Base-by-base conservation (phyloP, 2,329 filamentous ascomycete species). In the Trichophyton benhamiae region DNA sequence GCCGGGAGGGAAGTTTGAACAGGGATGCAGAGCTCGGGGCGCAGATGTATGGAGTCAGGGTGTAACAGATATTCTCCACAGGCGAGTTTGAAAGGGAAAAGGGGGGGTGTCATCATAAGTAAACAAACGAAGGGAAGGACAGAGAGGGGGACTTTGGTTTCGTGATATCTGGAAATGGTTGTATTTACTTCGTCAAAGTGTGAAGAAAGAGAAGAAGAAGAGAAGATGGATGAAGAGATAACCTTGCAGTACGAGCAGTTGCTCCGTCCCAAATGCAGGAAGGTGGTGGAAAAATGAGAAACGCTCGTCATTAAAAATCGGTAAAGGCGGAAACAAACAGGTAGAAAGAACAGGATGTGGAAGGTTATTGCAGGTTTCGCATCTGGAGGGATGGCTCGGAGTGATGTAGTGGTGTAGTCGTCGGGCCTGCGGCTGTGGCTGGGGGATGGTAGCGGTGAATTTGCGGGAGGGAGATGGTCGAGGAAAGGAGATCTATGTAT, bases 251-350 rank as follows among this genome's bases (percentile, higher is more conserved):
- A 58, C n/a, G 41, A 58, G 55, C 55, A 58, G 55, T 58, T 42
- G 55, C 55, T 42, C 55, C 55, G 36, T 58, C 55, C 41, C 41
- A 58, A 38, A 58, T 58, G 55, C 55, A 44, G 55, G 55, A 58
- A 38, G 33, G 33, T 38, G 33, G 33, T 38, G 33, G 55, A n/a
- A 22, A 42, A 58, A 58, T 44, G 55, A 58, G 41, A n/a, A 58
- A 58, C 55, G 55, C 55, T 44, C 55, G 36, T 58, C 55, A 44
- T 58, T 58, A 58, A 58, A 58, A 58, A 58, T 33, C 49, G 49
- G 49, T 55, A 55, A 58, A 55, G 42, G 20, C 30, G 41, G 36
- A 58, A 57, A 42, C 36, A 58, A 44, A 41, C 36, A 27, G 13
- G 11, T 17, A 44, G 33, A 58, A 20, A 58, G 27, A 55, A 58